A percentile compares a stretch with the other conserved stretches of the same genome.
phyloP scores from a whole-genome alignment of 768 basidiomycete genomes.

The Flagelloscypha sp. region DNA sequence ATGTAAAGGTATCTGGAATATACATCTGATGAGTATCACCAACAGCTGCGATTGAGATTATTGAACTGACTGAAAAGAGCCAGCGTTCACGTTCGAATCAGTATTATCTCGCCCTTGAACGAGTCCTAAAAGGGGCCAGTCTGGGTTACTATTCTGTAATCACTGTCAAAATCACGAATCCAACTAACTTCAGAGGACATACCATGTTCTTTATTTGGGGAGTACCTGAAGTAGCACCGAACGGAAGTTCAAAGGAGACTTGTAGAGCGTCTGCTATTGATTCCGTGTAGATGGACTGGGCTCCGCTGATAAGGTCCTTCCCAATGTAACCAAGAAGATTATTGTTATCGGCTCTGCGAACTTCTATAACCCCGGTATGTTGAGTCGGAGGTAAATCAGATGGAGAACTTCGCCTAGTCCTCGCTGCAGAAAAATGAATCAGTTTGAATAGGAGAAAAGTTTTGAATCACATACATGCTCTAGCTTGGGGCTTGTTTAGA shows the following conservation, averaged over 20 bases:
- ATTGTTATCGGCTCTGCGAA: conserved; percentile 5
- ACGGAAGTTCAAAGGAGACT: conserved; percentile 4
- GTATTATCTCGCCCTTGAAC: conserved; percentile 15
- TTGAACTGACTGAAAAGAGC: conserved; percentile 16
- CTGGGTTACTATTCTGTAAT: conserved; percentile 12
- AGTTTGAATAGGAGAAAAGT: conserved; percentile 1
- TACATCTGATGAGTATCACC: no score
- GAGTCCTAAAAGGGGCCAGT: conserved; percentile 13
- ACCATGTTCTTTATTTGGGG: conserved; percentile 1
- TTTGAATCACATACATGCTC: conserved; percentile 6
- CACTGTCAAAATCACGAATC: conserved; percentile 5
- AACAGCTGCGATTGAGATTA: no score
- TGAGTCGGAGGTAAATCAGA: conserved; percentile 8
- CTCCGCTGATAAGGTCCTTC: conserved; percentile 2
- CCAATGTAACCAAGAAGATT: conserved; percentile 6
- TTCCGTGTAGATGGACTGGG: conserved; percentile 5
- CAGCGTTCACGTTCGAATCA: conserved; percentile 9
- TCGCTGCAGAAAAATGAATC: conserved; percentile 5
- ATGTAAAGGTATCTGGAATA: no score
- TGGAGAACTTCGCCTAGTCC: conserved; percentile 10
- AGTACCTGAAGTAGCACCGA: conserved; percentile 1
- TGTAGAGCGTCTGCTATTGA: conserved; percentile 8
- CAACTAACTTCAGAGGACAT: conserved; percentile 1
- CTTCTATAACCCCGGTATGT: conserved; percentile 9
- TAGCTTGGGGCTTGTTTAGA: conserved; percentile 17